Conservation (phyloP, 192 early-diverging fungal species). For the Mortierella claussenii region DNA sequence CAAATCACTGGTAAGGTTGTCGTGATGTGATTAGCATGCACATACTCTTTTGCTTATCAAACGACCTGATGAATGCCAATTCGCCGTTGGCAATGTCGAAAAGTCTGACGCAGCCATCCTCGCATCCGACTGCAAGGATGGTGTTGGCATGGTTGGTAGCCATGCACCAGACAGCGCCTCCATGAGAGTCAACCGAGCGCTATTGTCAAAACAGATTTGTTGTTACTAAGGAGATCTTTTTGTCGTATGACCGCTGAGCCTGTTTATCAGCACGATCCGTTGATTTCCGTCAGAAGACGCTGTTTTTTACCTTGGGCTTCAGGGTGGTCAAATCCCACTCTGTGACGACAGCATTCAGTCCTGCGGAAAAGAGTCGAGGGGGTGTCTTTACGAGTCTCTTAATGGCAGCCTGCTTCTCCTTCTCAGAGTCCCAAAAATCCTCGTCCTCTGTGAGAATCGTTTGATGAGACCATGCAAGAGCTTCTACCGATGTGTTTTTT, state of each 20-base stretch:
- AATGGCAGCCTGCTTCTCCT: conserved; percentile 65
- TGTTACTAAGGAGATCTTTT: background rate
- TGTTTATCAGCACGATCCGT: too few relatives aligned
- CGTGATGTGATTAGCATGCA: background rate
- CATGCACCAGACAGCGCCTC: conserved; percentile 96
- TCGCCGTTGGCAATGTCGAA: conserved; percentile 84
- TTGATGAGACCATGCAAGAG: conserved; percentile 86
- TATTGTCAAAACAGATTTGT: conserved; percentile 13
- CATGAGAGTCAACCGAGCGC: conserved; percentile 78
- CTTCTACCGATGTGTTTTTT: conserved; percentile 78
- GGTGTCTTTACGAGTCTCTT: conserved; percentile 60
- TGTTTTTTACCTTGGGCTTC: conserved; percentile 64
- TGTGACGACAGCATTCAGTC: conserved; percentile 83
- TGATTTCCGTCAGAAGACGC: too few relatives aligned
- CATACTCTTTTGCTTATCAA: conserved; percentile 71
- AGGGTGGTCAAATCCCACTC: conserved; percentile 87
- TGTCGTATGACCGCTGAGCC: background rate
- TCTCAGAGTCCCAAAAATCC: conserved; percentile 74
- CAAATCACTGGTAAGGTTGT: too few relatives aligned
- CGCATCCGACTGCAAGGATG: conserved; percentile 88
- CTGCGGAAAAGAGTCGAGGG: conserved; percentile 88
- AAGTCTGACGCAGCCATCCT: conserved; percentile 91
- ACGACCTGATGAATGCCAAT: conserved; percentile 72
- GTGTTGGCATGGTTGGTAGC: conserved; percentile 80
- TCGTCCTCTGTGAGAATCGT: conserved; percentile 68